Evolutionary conservation across 192 early-diverging fungal genomes (phyloP).

Genomic region (Diversispora epigaea): DNA sequence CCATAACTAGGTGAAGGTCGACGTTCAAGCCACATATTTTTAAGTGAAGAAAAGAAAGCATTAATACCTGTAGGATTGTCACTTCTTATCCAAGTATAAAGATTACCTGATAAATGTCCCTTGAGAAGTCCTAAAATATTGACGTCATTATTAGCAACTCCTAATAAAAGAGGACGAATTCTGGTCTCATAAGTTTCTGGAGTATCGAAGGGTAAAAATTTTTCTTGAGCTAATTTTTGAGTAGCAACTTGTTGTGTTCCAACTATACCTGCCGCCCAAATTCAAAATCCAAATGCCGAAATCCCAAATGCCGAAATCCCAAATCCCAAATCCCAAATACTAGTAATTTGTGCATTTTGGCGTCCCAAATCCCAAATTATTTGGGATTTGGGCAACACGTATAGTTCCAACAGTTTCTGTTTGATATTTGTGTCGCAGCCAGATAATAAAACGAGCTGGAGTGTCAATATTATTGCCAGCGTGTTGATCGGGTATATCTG

Average conservation of each 20-base stretch:
- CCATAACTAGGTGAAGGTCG: background rate
- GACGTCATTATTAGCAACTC: conserved; percentile 9
- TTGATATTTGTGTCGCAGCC: too few relatives aligned
- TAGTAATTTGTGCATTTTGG: too few relatives aligned
- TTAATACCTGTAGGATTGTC: background rate
- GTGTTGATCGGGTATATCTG: conserved; percentile 1
- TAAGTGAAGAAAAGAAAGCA: background rate
- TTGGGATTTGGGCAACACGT: too few relatives aligned
- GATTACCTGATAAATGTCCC: conserved; percentile 7
- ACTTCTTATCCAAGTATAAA: conserved; percentile 12
- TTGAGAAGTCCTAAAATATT: conserved; percentile 20
- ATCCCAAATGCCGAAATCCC: too few relatives aligned
- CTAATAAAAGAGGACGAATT: conserved; percentile 24
- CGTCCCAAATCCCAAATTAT: too few relatives aligned
- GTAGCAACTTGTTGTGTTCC: background rate
- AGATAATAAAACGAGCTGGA: too few relatives aligned
- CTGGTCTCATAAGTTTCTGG: conserved; percentile 26
- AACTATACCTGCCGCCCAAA: too few relatives aligned
- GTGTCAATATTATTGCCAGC: background rate
- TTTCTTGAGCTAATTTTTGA: conserved; percentile 18
- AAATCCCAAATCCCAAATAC: too few relatives aligned
- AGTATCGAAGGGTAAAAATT: conserved; percentile 16
- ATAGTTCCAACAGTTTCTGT: too few relatives aligned
- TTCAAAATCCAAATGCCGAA: too few relatives aligned
- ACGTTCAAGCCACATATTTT: conserved; percentile 14